A percentile compares a stretch with the other conserved stretches of the same genome.
These are phyloP conservation scores for Penicillium sumatraense DNA, from an alignment of 2,329 filamentous ascomycete genomes.

Conservation along the genomic window DNA sequence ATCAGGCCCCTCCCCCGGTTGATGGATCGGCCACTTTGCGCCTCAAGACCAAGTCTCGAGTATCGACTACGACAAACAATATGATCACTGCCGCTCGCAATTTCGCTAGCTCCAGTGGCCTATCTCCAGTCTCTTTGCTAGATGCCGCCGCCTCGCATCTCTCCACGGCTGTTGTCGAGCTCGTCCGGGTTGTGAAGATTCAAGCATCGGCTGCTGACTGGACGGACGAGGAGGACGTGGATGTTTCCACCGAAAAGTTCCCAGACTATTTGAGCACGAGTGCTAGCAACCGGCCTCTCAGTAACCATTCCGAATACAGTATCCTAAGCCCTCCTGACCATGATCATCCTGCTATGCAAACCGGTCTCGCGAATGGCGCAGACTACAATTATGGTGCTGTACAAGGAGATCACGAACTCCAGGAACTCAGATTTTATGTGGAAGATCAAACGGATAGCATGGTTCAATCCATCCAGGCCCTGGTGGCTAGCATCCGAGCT, in stretches of 20 bases:
- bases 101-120: slow-evolving; percentile 77
- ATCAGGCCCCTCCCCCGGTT: slow-evolving; percentile 59
- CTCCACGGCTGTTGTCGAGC: slow-evolving; percentile 81
- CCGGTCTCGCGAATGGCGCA: slow-evolving; percentile 36
- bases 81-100: slow-evolving; percentile 95
- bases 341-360: slow-evolving; percentile 31
- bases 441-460: slow-evolving; percentile 81
- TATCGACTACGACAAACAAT: slow-evolving; percentile 94
- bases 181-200: slow-evolving; percentile 83
- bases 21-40: slow-evolving; percentile 64
- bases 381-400: slow-evolving; percentile 47
- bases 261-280: slow-evolving; percentile 69
- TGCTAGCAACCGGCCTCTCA: slow-evolving; percentile 55
- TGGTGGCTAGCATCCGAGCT: slow-evolving; percentile 73
- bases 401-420: slow-evolving; percentile 54
- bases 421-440: slow-evolving; percentile 74
- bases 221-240: slow-evolving; percentile 73
- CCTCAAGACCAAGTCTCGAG: slow-evolving; percentile 74
- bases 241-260: slow-evolving; percentile 67
- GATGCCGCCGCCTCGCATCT: slow-evolving; percentile 93
- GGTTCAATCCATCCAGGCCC: slow-evolving; percentile 79
- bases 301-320: slow-evolving; percentile 74
- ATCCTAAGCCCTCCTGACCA: slow-evolving; percentile 67
- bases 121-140: slow-evolving; percentile 89
- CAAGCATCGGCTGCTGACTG: slow-evolving; percentile 74